These are phyloP conservation scores for Pholiota microspora DNA, from an alignment of 768 basidiomycete genomes.

Conservation along the genomic window DNA sequence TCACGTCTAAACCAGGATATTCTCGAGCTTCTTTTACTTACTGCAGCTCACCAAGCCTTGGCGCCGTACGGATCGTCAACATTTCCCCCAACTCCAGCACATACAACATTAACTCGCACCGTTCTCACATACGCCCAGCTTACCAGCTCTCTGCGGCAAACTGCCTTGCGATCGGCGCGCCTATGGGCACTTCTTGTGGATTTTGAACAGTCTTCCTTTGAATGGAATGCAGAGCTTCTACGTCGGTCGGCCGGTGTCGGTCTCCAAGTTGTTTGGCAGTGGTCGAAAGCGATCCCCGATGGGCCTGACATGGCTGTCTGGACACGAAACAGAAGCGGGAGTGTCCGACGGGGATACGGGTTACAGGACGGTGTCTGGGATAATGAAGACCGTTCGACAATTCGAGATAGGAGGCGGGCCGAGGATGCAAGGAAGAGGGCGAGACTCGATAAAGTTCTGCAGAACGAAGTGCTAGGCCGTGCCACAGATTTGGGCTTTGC, in stretches of 20 bases:
- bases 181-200: background rate
- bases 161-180: background rate
- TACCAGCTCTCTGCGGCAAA: background rate
- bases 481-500: background rate
- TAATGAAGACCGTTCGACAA: background rate
- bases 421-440: background rate
- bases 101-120: background rate
- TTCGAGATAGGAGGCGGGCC: background rate
- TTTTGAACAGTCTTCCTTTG: background rate
- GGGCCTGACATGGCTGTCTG: background rate
- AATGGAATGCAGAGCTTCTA: slow-evolving; percentile 1
- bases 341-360: background rate
- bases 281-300: background rate
- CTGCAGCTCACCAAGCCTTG: slow-evolving; percentile 11
- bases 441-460: background rate
- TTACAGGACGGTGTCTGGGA: background rate
- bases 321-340: background rate
- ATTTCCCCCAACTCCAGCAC: too few relatives aligned
- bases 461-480: background rate
- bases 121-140: slow-evolving; percentile 4
- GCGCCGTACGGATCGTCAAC: background rate
- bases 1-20: slow-evolving; percentile 18
- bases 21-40: slow-evolving; percentile 21
- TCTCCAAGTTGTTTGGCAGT: slow-evolving; percentile 1
- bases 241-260: background rate